phyloP scores from a whole-genome alignment of 1,284 basidiomycete genomes.

The Apiotrichum brassicae region DNA sequence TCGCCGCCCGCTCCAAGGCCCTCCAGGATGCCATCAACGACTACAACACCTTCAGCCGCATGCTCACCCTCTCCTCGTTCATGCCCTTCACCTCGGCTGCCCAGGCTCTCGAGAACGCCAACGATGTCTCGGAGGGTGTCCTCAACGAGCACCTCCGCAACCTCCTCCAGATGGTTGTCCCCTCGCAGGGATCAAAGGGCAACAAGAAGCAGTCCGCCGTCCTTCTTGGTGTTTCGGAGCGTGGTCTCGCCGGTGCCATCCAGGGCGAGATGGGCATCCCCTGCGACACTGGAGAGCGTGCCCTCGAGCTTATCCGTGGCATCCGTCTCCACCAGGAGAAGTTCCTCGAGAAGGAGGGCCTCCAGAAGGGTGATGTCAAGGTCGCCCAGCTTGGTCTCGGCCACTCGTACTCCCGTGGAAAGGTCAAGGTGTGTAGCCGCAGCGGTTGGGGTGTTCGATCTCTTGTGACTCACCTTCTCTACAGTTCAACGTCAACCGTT shows the following conservation, averaged over 20 bases:
- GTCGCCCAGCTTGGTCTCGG: constrained; percentile 95
- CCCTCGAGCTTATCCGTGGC: constrained; percentile 86
- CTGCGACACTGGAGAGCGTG: constrained; percentile 81
- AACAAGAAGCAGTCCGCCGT: constrained; percentile 69
- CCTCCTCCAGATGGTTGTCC: constrained; percentile 81
- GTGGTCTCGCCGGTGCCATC: constrained; percentile 71
- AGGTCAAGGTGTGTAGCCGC: constrained; percentile 62
- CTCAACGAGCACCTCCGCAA: constrained; percentile 81
- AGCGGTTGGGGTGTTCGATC: not conserved
- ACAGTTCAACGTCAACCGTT: constrained; percentile 96
- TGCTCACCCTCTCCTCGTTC: constrained; percentile 89
- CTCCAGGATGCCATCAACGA: constrained; percentile 84
- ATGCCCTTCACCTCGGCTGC: constrained; percentile 92
- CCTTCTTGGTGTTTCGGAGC: constrained; percentile 77
- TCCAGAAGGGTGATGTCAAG: constrained; percentile 80
- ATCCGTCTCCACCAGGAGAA: constrained; percentile 88
- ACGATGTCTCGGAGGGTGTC: constrained; percentile 95
- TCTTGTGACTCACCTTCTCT: constrained; percentile 6
- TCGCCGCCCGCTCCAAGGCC: constrained; percentile 72
- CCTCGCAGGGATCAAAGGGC: constrained; percentile 50
- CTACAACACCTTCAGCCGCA: constrained; percentile 85
- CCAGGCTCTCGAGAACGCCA: constrained; percentile 92
- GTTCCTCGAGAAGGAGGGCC: constrained; percentile 58
- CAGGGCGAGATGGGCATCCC: constrained; percentile 68
- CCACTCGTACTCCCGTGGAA: constrained; percentile 95